Conservation (phyloP, 1,284 basidiomycete genomes). For the Sporisorium graminicola region DNA sequence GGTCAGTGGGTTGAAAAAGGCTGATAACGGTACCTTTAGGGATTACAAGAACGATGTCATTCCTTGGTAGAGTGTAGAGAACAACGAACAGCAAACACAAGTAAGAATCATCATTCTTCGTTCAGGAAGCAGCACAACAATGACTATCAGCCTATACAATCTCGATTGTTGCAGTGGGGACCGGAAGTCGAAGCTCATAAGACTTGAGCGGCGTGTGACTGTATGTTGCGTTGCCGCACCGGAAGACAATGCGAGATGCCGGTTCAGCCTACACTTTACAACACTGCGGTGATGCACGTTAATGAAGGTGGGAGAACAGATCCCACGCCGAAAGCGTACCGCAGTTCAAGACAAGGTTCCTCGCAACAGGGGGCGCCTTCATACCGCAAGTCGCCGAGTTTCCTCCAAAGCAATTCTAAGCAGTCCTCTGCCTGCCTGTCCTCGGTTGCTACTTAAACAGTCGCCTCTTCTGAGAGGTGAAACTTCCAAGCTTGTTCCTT, state of each 20-base stretch:
- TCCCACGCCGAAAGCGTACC: background rate
- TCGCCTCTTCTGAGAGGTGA: background rate
- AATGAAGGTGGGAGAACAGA: background rate
- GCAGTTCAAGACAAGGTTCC: background rate
- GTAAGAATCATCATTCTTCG: no score
- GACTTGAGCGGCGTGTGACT: no score
- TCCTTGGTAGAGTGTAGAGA: slow-evolving; percentile 67
- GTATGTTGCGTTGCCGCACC: background rate
- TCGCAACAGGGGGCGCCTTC: background rate
- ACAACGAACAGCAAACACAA: no score
- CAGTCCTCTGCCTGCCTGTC: background rate
- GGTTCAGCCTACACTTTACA: background rate
- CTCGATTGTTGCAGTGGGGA: no score
- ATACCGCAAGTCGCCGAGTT: background rate
- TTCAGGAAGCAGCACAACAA: no score
- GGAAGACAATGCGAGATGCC: background rate
- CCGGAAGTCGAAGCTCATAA: no score
- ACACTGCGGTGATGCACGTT: background rate
- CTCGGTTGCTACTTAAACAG: background rate
- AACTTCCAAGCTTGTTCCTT: background rate
- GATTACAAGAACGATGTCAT: slow-evolving; percentile 78
- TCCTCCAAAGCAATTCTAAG: background rate
- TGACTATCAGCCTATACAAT: no score
- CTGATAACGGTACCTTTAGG: slow-evolving; percentile 77
- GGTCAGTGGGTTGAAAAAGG: slow-evolving; percentile 71